Evolutionary conservation across 768 basidiomycete species (phyloP).

Genomic region (Lactarius indigo): DNA sequence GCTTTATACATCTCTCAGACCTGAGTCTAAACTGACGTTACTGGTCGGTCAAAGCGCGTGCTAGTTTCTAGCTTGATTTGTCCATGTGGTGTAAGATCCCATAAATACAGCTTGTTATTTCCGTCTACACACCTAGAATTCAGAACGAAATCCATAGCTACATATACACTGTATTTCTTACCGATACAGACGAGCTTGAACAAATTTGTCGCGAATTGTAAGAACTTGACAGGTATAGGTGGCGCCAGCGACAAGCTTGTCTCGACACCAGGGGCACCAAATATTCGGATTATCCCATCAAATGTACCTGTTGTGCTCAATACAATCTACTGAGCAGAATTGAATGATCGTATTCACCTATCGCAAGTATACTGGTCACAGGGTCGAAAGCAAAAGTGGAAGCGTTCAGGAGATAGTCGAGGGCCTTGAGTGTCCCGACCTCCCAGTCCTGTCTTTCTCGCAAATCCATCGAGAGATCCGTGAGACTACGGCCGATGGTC

Average conservation of each 20-base stretch:
- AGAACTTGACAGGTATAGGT: slow-evolving; percentile 47
- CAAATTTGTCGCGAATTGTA: slow-evolving; percentile 56
- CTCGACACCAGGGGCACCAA: slow-evolving; percentile 67
- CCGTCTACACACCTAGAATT: slow-evolving; percentile 38
- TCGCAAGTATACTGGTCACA: slow-evolving; percentile 55
- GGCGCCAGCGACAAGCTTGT: slow-evolving; percentile 45
- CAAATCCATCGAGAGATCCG: slow-evolving; percentile 56
- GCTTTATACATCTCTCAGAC: background rate
- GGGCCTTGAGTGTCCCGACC: slow-evolving; percentile 43
- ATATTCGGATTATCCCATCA: slow-evolving; percentile 58
- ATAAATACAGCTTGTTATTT: slow-evolving; percentile 53
- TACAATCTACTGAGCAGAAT: background rate
- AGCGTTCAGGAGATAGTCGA: slow-evolving; percentile 51
- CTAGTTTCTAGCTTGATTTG: slow-evolving; percentile 51
- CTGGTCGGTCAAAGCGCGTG: slow-evolving; percentile 44
- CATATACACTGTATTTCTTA: slow-evolving; percentile 31
- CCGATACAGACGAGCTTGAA: slow-evolving; percentile 62
- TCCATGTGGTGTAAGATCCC: slow-evolving; percentile 52
- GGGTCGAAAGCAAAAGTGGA: slow-evolving; percentile 57
- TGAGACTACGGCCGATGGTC: slow-evolving; percentile 30
- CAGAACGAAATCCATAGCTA: background rate
- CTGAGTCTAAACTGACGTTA: slow-evolving; percentile 33
- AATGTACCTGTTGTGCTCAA: slow-evolving; percentile 48
- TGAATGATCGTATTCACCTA: slow-evolving; percentile 39
- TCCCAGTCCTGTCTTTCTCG: slow-evolving; percentile 58